phyloP scores from a whole-genome alignment of 2,329 filamentous ascomycete species.

The Botrytis elliptica region DNA sequence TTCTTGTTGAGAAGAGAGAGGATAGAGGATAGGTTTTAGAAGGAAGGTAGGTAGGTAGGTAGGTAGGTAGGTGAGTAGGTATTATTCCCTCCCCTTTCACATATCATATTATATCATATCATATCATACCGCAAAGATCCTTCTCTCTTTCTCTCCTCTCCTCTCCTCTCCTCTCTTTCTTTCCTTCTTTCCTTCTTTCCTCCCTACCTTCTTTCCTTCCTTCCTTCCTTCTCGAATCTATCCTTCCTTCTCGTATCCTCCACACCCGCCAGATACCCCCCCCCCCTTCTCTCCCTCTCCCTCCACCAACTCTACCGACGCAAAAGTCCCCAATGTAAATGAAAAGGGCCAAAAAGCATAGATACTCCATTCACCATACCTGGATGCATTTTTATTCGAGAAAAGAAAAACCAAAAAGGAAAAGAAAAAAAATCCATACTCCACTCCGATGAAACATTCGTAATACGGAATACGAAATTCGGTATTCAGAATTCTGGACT shows the following conservation, averaged over 20 bases:
- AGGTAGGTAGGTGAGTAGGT: neutral
- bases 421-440: neutral
- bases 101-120: too few relatives aligned
- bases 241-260: neutral
- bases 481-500: neutral
- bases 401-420: neutral
- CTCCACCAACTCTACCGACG: neutral
- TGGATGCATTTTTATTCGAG: neutral
- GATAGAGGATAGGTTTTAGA: too few relatives aligned
- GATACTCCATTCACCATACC: constrained; percentile 14
- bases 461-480: neutral
- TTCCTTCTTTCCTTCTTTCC: neutral
- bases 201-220: neutral
- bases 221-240: neutral
- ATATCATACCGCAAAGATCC: neutral
- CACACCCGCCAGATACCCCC: neutral
- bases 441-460: neutral
- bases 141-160: neutral
- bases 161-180: too few relatives aligned
- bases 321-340: neutral
- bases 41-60: too few relatives aligned
- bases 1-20: too few relatives aligned
- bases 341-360: neutral
- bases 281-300: neutral
- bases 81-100: neutral